Conservation (phyloP, 83 land plant genomes). For the Thuja plicata region DNA sequence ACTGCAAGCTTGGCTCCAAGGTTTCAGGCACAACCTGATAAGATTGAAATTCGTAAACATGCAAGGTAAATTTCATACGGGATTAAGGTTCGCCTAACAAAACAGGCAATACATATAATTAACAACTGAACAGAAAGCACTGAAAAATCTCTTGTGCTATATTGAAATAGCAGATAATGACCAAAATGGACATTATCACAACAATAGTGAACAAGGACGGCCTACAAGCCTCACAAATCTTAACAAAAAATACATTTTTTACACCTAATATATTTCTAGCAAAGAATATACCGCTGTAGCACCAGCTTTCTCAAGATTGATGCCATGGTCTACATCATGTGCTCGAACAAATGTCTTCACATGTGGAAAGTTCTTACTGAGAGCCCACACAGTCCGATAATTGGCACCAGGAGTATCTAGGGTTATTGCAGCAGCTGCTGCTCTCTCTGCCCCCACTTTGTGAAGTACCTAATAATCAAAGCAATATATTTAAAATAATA, state of each 20-base stretch:
- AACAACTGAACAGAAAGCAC: background rate
- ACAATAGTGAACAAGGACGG: background rate
- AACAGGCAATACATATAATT: background rate
- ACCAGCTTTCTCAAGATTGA: constrained; percentile 97
- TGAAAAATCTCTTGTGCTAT: background rate
- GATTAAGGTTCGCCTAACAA: background rate
- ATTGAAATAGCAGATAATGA: background rate
- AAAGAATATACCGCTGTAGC: constrained; percentile 85
- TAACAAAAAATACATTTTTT: background rate
- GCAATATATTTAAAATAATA: background rate
- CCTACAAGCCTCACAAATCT: background rate
- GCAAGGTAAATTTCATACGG: background rate
- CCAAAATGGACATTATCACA: background rate
- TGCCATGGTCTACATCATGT: constrained; percentile 99
- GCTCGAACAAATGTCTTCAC: constrained; percentile 99
- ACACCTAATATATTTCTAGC: background rate
- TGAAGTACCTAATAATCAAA: constrained; percentile 70
- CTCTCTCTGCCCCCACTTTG: constrained; percentile 96
- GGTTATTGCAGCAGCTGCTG: constrained; percentile 95
- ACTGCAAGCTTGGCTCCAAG: constrained; percentile 95
- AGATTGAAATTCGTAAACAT: background rate
- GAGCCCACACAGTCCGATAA: constrained; percentile 95
- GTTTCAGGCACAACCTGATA: constrained; percentile 96
- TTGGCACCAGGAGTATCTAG: constrained; percentile 97
- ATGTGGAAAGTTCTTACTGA: constrained; percentile 95